phyloP scores from a whole-genome alignment of 1,284 basidiomycete genomes.

The Leccinum olivaceoglutinosum region DNA sequence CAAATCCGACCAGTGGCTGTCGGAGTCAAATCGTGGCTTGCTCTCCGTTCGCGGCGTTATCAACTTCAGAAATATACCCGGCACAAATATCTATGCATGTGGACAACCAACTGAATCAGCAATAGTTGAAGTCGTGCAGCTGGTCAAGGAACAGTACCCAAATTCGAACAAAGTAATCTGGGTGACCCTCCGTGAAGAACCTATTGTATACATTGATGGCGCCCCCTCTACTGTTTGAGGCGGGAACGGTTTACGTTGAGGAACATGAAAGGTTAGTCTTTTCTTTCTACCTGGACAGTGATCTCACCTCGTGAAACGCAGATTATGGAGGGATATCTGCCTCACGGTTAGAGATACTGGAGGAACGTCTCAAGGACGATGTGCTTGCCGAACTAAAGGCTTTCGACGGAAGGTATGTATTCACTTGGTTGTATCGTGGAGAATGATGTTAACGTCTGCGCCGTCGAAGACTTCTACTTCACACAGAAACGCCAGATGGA shows the following conservation, averaged over 20 bases:
- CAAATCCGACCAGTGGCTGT: conserved; percentile 89
- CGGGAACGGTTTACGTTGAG: conserved; percentile 76
- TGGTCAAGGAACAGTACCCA: conserved; percentile 63
- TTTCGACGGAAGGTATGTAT: conserved; percentile 73
- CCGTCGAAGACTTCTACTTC: conserved; percentile 62
- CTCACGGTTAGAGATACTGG: conserved; percentile 80
- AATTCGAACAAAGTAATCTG: conserved; percentile 69
- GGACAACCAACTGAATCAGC: conserved; percentile 93
- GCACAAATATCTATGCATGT: conserved; percentile 84
- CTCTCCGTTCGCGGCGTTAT: conserved; percentile 84
- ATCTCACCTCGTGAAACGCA: conserved; percentile 26
- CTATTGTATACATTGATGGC: conserved; percentile 92
- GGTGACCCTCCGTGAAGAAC: conserved; percentile 93
- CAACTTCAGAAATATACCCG: conserved; percentile 87
- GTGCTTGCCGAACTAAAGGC: conserved; percentile 78
- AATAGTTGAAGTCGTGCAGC: conserved; percentile 76
- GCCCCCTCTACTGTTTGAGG: conserved; percentile 70
- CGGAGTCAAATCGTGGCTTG: conserved; percentile 60
- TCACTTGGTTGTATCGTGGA: not conserved
- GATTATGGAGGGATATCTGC: conserved; percentile 93
- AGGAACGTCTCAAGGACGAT: conserved; percentile 89
- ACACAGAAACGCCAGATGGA: conserved; percentile 87
- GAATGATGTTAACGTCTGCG: conserved; percentile 1
- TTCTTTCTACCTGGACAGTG: conserved; percentile 1
- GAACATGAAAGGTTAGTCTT: conserved; percentile 73